Percentiles rank a stretch among this genome's conserved stretches.
These are phyloP conservation scores for Diaporthe sp. DNA, from an alignment of 2,329 filamentous ascomycete genomes.

Conservation along the genomic window DNA sequence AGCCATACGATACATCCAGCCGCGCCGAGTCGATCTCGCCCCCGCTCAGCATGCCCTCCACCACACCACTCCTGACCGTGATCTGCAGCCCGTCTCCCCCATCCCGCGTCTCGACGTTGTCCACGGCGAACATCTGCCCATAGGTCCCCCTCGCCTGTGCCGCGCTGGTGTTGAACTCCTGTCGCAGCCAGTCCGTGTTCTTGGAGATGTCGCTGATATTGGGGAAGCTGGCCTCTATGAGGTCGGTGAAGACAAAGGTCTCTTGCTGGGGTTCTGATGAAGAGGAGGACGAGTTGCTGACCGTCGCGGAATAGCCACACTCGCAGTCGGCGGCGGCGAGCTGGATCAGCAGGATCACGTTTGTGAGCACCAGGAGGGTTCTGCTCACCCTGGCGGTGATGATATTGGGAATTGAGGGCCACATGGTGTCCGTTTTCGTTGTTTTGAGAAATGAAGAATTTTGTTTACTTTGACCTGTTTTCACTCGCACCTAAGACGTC, in stretches of 20 bases:
- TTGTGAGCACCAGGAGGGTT: not conserved
- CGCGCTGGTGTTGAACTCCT: constrained; percentile 76
- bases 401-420: no score
- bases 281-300: constrained; percentile 50
- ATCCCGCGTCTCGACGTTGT: constrained; percentile 69
- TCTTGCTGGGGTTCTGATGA: constrained; percentile 45
- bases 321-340: constrained; percentile 68
- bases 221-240: constrained; percentile 80
- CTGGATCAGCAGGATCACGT: constrained; percentile 42
- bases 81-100: constrained; percentile 69
- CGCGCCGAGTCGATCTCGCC: constrained; percentile 75
- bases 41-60: constrained; percentile 68
- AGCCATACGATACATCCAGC: constrained; percentile 77
- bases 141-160: constrained; percentile 72
- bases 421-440: not conserved
- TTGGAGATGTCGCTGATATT: constrained; percentile 63
- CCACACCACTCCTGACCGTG: constrained; percentile 62
- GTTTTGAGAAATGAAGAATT: not conserved
- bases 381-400: not conserved
- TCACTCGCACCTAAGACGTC: not conserved
- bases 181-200: constrained; percentile 74
- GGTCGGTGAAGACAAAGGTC: constrained; percentile 73
- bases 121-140: constrained; percentile 72
- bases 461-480: not conserved
- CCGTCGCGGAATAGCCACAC: constrained; percentile 77